Conservation (phyloP, 305 asterid species). For the Rubia balearica region DNA sequence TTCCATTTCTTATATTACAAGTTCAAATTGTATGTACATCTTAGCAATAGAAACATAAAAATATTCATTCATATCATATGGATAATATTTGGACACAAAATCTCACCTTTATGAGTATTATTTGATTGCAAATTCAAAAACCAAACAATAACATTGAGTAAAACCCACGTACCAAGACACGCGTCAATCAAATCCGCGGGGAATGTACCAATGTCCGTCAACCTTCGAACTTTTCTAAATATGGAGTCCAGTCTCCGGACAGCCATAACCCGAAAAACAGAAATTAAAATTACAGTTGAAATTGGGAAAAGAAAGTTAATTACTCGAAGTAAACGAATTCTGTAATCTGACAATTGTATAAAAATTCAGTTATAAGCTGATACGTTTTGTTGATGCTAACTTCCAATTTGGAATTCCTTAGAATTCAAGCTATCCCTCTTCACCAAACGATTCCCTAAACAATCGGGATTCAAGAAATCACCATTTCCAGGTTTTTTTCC, state of each 20-base stretch:
- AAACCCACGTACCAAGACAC: neutral
- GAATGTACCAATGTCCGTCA: neutral
- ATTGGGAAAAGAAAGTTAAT: neutral
- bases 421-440: slow-evolving; percentile 6
- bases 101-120: neutral
- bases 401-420: slow-evolving; percentile 14
- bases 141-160: neutral
- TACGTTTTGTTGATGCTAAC: neutral
- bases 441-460: slow-evolving; percentile 9
- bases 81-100: neutral
- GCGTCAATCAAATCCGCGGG: slow-evolving; percentile 6
- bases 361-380: neutral
- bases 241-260: slow-evolving; percentile 2
- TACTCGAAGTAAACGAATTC: neutral
- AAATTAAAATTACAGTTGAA: neutral
- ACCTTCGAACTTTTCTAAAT: neutral
- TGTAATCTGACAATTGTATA: neutral
- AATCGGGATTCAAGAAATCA: slow-evolving; percentile 1
- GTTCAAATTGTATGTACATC: too few species aligned
- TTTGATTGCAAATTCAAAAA: neutral
- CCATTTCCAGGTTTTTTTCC: slow-evolving; percentile 11
- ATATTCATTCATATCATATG: too few species aligned
- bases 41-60: too few species aligned
- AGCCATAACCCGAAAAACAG: neutral
- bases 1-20: too few species aligned